These are phyloP conservation scores for Cladosporium sp. DNA, from an alignment of 2,329 filamentous ascomycete species.

Conservation along the genomic window DNA sequence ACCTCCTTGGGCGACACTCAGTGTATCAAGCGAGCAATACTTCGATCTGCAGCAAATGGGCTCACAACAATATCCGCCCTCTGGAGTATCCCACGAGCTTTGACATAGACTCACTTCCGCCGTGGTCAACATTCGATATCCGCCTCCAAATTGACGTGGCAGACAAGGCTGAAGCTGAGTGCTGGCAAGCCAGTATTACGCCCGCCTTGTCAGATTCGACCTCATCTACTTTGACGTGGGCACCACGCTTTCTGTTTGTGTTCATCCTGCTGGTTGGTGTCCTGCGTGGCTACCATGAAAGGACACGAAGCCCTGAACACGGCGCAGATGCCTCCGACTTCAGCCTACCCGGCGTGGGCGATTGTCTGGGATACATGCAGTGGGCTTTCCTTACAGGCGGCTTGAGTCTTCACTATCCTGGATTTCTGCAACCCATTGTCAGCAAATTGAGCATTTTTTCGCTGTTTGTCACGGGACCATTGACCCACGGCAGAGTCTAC, in stretches of 20 bases:
- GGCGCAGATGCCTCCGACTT: neutral
- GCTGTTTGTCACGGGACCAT: neutral
- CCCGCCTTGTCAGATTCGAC: neutral
- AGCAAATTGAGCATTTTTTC: conserved; percentile 6
- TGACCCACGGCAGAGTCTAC: neutral
- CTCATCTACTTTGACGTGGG: neutral
- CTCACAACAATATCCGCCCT: neutral
- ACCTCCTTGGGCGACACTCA: neutral
- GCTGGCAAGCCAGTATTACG: neutral
- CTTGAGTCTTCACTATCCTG: conserved; percentile 5
- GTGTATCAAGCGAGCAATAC: neutral
- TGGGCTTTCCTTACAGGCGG: neutral
- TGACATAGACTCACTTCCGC: neutral
- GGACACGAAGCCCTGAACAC: neutral
- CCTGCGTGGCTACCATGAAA: neutral
- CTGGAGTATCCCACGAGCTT: neutral
- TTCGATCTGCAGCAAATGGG: neutral
- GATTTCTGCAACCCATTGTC: conserved; percentile 3
- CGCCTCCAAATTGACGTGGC: neutral
- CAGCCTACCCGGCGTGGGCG: neutral
- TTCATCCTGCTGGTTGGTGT: neutral
- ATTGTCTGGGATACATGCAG: conserved; percentile 4
- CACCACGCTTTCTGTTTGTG: neutral
- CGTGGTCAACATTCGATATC: conserved; percentile 1
- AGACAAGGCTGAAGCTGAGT: neutral